A percentile compares a stretch with the other conserved stretches of the same genome.
These are phyloP conservation scores for Yamadazyma kanchanaburiensis DNA, from an alignment of 1,139 yeast species.

Conservation along the genomic window DNA sequence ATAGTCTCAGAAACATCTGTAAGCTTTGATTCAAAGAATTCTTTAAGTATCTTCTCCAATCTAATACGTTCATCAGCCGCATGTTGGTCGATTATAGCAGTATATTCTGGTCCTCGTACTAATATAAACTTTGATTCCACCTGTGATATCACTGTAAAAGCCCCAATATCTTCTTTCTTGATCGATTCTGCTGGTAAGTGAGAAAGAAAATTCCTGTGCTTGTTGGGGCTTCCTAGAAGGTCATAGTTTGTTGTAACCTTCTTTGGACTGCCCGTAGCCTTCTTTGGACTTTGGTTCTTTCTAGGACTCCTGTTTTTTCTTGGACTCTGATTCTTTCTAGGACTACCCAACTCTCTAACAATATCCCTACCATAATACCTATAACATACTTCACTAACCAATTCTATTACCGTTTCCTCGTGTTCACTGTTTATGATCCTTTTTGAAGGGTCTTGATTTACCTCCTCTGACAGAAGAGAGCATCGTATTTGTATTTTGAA, in stretches of 20 bases:
- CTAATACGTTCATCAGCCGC: conserved; percentile 72
- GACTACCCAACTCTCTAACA: too few species aligned
- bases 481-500: conserved; percentile 34
- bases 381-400: conserved; percentile 25
- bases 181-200: too few species aligned
- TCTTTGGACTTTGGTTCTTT: conserved; percentile 1
- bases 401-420: conserved; percentile 21
- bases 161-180: conserved; percentile 11
- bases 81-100: conserved; percentile 66
- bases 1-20: neutral
- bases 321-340: neutral
- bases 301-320: neutral
- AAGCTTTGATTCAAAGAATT: conserved; percentile 12
- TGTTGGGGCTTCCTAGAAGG: too few species aligned
- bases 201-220: too few species aligned
- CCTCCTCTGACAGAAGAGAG: conserved; percentile 27
- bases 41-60: conserved; percentile 45
- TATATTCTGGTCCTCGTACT: conserved; percentile 18
- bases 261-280: conserved; percentile 1
- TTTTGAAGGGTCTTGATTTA: conserved; percentile 43
- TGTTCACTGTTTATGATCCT: conserved; percentile 20
- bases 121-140: conserved; percentile 60
- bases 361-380: conserved; percentile 16
- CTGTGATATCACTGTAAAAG: conserved; percentile 37
- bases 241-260: conserved; percentile 3